A percentile compares a stretch with the other conserved stretches of the same genome.
These are phyloP conservation scores for Didymellaceae sp. DNA, from an alignment of 2,329 filamentous ascomycete genomes.

Conservation along the genomic window DNA sequence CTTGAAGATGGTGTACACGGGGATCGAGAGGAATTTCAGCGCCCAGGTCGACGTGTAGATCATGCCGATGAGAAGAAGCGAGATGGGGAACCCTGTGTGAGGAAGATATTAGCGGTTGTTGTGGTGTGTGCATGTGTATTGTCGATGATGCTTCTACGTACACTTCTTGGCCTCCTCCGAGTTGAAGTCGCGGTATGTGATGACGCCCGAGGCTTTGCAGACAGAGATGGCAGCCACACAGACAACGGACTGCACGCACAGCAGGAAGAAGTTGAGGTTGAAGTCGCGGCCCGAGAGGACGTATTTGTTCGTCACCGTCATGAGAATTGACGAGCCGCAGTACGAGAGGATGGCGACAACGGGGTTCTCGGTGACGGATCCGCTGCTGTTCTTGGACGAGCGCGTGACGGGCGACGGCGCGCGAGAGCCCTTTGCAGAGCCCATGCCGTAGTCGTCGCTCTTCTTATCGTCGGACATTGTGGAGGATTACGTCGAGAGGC, in stretches of 20 bases:
- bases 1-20: constrained; percentile 99
- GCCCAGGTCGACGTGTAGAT: constrained; percentile 98
- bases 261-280: constrained; percentile 96
- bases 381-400: constrained; percentile 39
- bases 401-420: constrained; percentile 57
- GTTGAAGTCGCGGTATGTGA: constrained; percentile 85
- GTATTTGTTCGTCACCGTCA: constrained; percentile 99
- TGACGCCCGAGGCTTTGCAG: constrained; percentile 81
- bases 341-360: constrained; percentile 84
- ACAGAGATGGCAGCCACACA: constrained; percentile 84
- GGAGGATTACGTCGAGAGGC: constrained; percentile 15
- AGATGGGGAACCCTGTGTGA: constrained; percentile 89
- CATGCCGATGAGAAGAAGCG: constrained; percentile 95
- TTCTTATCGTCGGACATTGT: constrained; percentile 90
- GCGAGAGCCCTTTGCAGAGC: constrained; percentile 58
- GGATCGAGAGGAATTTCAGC: constrained; percentile 93
- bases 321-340: constrained; percentile 94
- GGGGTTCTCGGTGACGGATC: constrained; percentile 72
- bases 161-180: constrained; percentile 90
- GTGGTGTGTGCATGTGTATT: no score
- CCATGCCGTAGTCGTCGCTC: constrained; percentile 71
- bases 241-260: constrained; percentile 86
- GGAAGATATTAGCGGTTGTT: no score
- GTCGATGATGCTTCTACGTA: no score
- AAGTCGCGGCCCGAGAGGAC: constrained; percentile 89